These are phyloP conservation scores for Gossypium longicalyx DNA, from an alignment of 345 rosid species.

Conservation along the genomic window DNA sequence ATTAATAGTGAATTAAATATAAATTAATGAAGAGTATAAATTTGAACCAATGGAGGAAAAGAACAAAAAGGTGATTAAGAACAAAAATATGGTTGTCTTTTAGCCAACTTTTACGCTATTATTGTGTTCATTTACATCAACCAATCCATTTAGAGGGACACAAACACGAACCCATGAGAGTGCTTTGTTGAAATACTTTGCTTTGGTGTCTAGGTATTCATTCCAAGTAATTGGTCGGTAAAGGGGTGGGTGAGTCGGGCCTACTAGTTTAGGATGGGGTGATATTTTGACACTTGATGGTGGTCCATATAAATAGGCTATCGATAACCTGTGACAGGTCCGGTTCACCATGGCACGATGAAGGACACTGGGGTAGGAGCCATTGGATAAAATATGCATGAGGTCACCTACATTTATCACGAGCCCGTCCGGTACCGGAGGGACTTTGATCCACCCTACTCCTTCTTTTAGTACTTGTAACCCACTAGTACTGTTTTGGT, in stretches of 20 bases:
- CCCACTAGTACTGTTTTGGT: conserved; percentile 67
- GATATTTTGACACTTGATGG: conserved; percentile 48
- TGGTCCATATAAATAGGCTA: conserved; percentile 80
- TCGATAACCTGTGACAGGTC: conserved; percentile 39
- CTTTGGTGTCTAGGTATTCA: conserved; percentile 72
- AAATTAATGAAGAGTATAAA: background rate
- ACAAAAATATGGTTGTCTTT: background rate
- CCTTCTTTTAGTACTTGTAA: conserved; percentile 61
- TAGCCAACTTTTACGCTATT: conserved; percentile 26
- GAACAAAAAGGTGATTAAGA: background rate
- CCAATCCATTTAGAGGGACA: conserved; percentile 29
- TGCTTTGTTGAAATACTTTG: conserved; percentile 61
- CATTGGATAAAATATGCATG: conserved; percentile 78
- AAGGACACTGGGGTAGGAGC: conserved; percentile 62
- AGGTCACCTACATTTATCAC: conserved; percentile 80
- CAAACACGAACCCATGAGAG: conserved; percentile 32
- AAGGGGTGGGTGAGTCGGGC: conserved; percentile 56
- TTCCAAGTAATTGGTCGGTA: conserved; percentile 76
- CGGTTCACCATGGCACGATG: conserved; percentile 83
- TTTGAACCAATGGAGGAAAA: background rate
- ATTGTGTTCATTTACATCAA: conserved; percentile 36
- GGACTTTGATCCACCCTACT: conserved; percentile 65
- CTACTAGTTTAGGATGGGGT: conserved; percentile 49
- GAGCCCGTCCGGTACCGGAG: conserved; percentile 52
- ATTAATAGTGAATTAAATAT: background rate